Conservation (phyloP, 225 moss, liverwort and hornwort genomes). For the Antitrichia curtipendula region DNA sequence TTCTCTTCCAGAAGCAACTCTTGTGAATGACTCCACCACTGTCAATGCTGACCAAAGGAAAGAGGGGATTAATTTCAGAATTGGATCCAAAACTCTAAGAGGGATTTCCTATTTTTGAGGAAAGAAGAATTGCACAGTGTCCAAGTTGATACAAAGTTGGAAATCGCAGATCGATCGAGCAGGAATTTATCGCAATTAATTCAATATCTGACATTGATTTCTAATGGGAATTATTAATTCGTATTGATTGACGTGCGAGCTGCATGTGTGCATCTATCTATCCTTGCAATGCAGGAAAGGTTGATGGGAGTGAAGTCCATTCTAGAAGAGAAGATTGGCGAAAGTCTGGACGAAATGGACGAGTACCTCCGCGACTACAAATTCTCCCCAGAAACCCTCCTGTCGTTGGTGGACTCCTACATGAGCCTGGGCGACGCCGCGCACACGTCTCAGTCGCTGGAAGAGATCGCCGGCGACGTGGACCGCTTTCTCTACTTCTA, state of each 20-base stretch:
- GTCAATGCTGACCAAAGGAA: neutral
- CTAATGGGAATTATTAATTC: neutral
- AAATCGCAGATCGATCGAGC: neutral
- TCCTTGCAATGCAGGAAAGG: conserved; percentile 29
- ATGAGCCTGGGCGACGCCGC: conserved; percentile 35
- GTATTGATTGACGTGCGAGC: neutral
- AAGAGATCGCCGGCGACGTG: conserved; percentile 72
- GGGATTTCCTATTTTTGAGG: neutral
- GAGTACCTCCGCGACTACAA: conserved; percentile 76
- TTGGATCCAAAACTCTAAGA: neutral
- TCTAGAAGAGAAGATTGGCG: conserved; percentile 79
- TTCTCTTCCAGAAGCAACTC: no score
- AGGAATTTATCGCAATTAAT: neutral
- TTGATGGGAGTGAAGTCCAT: conserved; percentile 65
- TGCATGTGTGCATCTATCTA: neutral
- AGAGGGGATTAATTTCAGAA: neutral
- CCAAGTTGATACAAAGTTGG: neutral
- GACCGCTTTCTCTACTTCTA: conserved; percentile 82
- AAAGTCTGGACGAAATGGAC: conserved; percentile 82
- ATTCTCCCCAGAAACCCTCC: conserved; percentile 62
- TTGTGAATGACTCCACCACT: no score
- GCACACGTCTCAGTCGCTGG: conserved; percentile 45
- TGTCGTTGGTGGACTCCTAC: conserved; percentile 63
- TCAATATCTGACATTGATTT: no score
- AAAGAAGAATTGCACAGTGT: neutral